Percentiles rank a stretch among this genome's conserved stretches.
phyloP scores from a whole-genome alignment of 23 red algal genomes.

The Chondrus crispus region DNA sequence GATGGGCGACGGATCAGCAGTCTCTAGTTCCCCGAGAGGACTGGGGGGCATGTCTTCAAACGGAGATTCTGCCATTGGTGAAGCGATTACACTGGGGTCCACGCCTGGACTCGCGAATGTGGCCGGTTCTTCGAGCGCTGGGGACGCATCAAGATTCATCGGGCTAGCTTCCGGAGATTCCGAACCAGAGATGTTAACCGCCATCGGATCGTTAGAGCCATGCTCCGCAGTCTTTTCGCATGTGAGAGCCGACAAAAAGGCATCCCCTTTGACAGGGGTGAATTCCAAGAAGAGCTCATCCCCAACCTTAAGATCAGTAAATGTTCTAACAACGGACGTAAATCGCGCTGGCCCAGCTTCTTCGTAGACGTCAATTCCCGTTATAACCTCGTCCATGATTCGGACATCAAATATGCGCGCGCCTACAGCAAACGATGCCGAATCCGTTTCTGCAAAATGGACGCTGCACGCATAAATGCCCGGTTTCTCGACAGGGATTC shows the following conservation, averaged over 20 bases:
- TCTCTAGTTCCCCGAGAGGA: too few species aligned
- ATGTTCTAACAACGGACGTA: slow-evolving; percentile 39
- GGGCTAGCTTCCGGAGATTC: too few species aligned
- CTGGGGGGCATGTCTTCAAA: too few species aligned
- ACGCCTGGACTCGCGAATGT: too few species aligned
- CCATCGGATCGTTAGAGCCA: not conserved
- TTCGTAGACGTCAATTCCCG: slow-evolving; percentile 24
- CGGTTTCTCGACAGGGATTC: slow-evolving; percentile 7
- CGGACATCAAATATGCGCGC: slow-evolving; percentile 37
- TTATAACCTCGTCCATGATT: not conserved
- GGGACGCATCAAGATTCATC: too few species aligned
- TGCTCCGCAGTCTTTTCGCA: slow-evolving; percentile 12
- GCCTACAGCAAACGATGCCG: slow-evolving; percentile 22
- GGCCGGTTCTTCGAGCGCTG: too few species aligned
- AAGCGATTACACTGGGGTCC: too few species aligned
- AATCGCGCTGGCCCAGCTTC: slow-evolving; percentile 31
- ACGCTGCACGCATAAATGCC: slow-evolving; percentile 34
- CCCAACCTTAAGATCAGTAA: slow-evolving; percentile 21
- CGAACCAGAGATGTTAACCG: too few species aligned
- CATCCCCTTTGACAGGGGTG: slow-evolving; percentile 9
- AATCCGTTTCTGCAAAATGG: slow-evolving; percentile 47
- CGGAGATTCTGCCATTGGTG: too few species aligned
- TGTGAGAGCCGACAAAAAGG: slow-evolving; percentile 41
- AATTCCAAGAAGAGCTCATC: slow-evolving; percentile 2
- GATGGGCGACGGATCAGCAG: too few species aligned